Evolutionary conservation across 345 rosid species (phyloP), one percentile per base, ranked within the genome.

Genomic region (Bruguiera parviflora): DNA sequence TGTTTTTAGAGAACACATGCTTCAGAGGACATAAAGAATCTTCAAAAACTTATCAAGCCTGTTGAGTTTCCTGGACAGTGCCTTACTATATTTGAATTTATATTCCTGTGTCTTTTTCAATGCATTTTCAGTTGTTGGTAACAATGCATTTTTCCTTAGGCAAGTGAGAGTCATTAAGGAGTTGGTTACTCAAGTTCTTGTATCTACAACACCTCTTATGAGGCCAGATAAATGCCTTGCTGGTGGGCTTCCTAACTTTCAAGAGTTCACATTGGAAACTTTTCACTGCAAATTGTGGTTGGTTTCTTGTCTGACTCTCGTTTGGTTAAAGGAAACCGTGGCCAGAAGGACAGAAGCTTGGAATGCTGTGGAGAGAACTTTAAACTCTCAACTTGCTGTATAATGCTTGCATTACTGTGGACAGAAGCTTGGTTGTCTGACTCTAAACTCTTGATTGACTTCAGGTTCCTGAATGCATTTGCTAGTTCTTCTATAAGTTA

Each of bases 141-240:
- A 25, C 56, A 58, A 21, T 67, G 58, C 20, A 65, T 33, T 69
- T 59, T 3, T 78, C 24, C 60, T 33, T 73, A 96, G 99, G 96
- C 88, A 80, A 92, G 95, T 86, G 98, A 96, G 74, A 91, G 99
- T 2, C 95, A 96, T 43, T 74, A 98, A 96, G 85, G 99, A 96
- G 82, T 88, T 96, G 80, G 80, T 96, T 61, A 86, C 90, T 39
- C 99, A 89, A 83, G 99, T 96, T 70, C 99, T 97, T 63, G 99
- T 92, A 69, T 96, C 99, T 64, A 96, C 99, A 29, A 86, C 96
- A 82, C 98, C 99, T 74, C 94, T 96, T 70, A 71, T 90, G 73
- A 84, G 98, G 81, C 28, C 99, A 96, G 84, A 96, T 96, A 65
- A 97, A 96, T 80, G 97, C 98, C 29, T 92, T 96, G 84, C 98